These are phyloP conservation scores for Aspergillus diversus DNA, from an alignment of 495 filamentous ascomycete genomes.

Conservation along the genomic window DNA sequence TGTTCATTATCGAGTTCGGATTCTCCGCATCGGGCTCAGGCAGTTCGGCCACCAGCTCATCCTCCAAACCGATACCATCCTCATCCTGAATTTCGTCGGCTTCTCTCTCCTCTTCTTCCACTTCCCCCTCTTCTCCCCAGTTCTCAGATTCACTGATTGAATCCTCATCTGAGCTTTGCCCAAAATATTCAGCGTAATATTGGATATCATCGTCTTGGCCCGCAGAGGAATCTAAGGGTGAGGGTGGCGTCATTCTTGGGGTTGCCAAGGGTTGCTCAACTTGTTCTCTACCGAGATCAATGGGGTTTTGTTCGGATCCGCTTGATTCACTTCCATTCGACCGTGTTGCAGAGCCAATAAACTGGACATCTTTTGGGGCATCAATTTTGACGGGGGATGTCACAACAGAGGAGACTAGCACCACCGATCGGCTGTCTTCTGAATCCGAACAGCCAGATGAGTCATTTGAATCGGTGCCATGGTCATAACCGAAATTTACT, in stretches of 20 bases:
- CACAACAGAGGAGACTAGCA: slow-evolving; percentile 27
- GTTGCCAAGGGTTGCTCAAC: slow-evolving; percentile 27
- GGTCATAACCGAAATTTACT: slow-evolving; percentile 3
- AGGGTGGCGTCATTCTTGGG: slow-evolving; percentile 30
- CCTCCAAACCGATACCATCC: background rate
- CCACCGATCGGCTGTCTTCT: slow-evolving; percentile 24
- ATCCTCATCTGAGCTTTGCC: slow-evolving; percentile 8
- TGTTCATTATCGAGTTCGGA: slow-evolving; percentile 7
- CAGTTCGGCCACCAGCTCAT: slow-evolving; percentile 13
- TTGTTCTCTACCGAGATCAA: slow-evolving; percentile 20
- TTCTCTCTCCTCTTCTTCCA: slow-evolving; percentile 16
- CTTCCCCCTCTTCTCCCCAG: slow-evolving; percentile 15
- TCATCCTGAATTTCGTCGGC: slow-evolving; percentile 13
- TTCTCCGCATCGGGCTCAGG: slow-evolving; percentile 17
- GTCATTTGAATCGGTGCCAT: slow-evolving; percentile 15
- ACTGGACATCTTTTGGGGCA: background rate
- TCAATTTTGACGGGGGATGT: slow-evolving; percentile 26
- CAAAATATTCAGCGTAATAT: slow-evolving; percentile 11
- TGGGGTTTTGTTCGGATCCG: slow-evolving; percentile 23
- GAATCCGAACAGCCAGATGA: slow-evolving; percentile 26
- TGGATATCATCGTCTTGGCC: slow-evolving; percentile 9
- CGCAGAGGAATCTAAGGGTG: slow-evolving; percentile 6
- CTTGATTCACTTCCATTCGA: background rate
- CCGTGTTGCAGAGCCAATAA: background rate
- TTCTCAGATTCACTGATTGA: slow-evolving; percentile 12